These are phyloP conservation scores for Phytophthora pluvialis DNA, from an alignment of 352 stramenopile genomes.

Conservation along the genomic window DNA sequence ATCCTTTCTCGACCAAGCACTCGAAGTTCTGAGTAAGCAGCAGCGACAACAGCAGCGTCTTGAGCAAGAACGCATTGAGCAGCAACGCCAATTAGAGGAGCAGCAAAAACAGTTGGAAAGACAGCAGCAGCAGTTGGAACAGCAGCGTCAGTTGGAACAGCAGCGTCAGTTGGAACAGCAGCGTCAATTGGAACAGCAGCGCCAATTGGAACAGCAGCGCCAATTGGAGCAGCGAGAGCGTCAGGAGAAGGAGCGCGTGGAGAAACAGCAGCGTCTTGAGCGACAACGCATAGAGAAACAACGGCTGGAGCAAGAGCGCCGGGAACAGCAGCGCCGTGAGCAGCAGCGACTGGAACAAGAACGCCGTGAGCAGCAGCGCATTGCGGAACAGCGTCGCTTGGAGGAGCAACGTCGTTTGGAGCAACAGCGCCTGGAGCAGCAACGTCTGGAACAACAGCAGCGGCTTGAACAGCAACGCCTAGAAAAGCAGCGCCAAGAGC, in stretches of 20 bases:
- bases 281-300: constrained; percentile 44
- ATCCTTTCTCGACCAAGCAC: constrained; percentile 51
- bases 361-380: constrained; percentile 35
- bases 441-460: constrained; percentile 34
- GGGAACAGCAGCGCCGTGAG: constrained; percentile 37
- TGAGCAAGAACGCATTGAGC: constrained; percentile 26
- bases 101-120: constrained; percentile 32
- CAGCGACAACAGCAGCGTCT: constrained; percentile 43
- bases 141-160: constrained; percentile 32
- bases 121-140: constrained; percentile 33
- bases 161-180: constrained; percentile 33
- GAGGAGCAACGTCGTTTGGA: constrained; percentile 35
- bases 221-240: constrained; percentile 11
- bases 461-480: constrained; percentile 31
- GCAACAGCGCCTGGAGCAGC: constrained; percentile 34
- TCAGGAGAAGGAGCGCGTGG: constrained; percentile 34
- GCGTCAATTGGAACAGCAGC: constrained; percentile 42
- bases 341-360: constrained; percentile 38
- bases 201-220: constrained; percentile 29
- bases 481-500: constrained; percentile 22
- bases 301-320: constrained; percentile 33
- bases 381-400: constrained; percentile 31
- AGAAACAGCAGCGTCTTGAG: constrained; percentile 23
- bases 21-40: constrained; percentile 55
- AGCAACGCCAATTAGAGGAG: constrained; percentile 31